Base-by-base conservation (phyloP, 331 rosid species). In the Quercus tomentella region DNA sequence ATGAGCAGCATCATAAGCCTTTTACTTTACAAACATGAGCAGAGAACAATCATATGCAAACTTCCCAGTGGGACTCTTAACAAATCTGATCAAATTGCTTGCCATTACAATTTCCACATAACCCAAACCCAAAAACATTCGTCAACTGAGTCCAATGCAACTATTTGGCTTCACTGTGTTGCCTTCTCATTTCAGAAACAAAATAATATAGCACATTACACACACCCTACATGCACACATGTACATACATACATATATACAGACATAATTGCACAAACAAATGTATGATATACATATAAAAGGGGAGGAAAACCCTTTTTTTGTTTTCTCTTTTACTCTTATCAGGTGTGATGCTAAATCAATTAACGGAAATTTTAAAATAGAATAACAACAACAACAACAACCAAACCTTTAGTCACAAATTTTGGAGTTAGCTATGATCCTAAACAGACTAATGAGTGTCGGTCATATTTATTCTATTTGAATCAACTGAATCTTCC, bases 1-100 rank as follows among this genome's bases (percentile, higher is more conserved):
- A 77, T 54, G 58, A 77, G 70, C 15, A 37, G 67, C 75, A 70
- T 30, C 86, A 81, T 22, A 28, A 20, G 76, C 67, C 22, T 66
- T 56, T 16, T 30, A 26, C 26, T 26, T 22, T 33, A 61, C 72
- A 52, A 60, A 58, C 61, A 22, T 17, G 17, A 45, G 55, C 35
- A 26, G 20, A 35, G 37, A 37, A 2, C 45, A 72, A 33, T 65
- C 43, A 72, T 9, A 43, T 52, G 68, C 20, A 10, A 75, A 25
- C 23, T 66, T 65, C 45, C 56, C 18, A 15, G 71, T 28, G 26
- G 63, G 16, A 52, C 57, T 21, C 20, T n/a, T 12, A 79, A 60
- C n/a, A 30, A 9, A 18, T 33, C 49, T 9, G 14, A 20, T 66
- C 25, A n/a, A 33, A 4, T 57, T 14, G 18, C 35, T 43, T 15